phyloP scores from a whole-genome alignment of 805 yeast genomes.

The Saccharomycopsis schoenii region DNA sequence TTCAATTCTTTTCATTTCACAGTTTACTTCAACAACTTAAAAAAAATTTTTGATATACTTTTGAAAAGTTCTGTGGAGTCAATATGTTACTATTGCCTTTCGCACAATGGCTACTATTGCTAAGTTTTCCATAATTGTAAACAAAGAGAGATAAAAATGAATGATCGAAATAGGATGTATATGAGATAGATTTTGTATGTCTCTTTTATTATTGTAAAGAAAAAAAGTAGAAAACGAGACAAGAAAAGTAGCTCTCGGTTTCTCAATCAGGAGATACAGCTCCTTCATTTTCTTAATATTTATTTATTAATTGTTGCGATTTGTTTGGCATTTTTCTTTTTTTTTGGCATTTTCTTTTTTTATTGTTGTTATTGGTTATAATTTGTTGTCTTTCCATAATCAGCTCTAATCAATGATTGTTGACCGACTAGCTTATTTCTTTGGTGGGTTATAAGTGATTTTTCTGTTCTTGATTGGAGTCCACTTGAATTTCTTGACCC shows the following conservation, averaged over 20 bases:
- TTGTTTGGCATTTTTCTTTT: background rate
- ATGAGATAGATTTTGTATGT: background rate
- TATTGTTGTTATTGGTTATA: background rate
- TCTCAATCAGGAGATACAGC: background rate
- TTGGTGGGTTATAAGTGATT: constrained; percentile 88
- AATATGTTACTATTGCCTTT: background rate
- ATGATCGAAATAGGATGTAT: background rate
- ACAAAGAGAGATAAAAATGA: background rate
- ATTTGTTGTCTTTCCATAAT: too few relatives aligned
- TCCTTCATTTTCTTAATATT: background rate
- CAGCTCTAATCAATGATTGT: background rate
- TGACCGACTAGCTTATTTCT: constrained; percentile 30
- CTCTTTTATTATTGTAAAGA: background rate
- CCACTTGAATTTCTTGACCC: constrained; percentile 99
- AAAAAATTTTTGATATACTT: too few relatives aligned
- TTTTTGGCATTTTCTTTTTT: background rate
- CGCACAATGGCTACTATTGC: background rate
- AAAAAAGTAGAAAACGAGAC: background rate
- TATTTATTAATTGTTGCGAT: background rate
- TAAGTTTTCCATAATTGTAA: background rate
- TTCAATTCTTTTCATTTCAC: too few relatives aligned
- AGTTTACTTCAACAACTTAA: too few relatives aligned
- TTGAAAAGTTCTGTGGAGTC: background rate
- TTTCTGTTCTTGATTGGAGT: constrained; percentile 90
- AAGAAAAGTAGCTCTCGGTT: background rate